Conservation (phyloP, 768 basidiomycete species). For the Auricularia sp. region DNA sequence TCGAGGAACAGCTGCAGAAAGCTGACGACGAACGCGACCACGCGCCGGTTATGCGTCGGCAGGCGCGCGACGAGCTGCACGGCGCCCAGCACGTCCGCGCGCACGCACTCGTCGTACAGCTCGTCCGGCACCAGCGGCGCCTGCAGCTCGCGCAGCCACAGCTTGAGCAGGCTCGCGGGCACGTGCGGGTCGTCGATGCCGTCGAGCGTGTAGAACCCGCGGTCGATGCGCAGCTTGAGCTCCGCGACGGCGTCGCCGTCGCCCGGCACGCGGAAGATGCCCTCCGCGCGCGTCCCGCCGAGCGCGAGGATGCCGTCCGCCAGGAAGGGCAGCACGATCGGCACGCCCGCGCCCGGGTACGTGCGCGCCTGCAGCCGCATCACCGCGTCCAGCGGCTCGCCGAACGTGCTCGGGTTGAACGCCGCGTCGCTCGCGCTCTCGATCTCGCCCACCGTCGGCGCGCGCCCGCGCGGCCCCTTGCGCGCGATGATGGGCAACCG, state of each 20-base stretch:
- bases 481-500: constrained; percentile 63
- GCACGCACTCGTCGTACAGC: constrained; percentile 84
- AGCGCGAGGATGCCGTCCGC: constrained; percentile 84
- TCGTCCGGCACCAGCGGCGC: constrained; percentile 89
- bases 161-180: constrained; percentile 79
- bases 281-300: constrained; percentile 75
- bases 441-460: constrained; percentile 74
- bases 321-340: constrained; percentile 89
- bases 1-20: constrained; percentile 85
- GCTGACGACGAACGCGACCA: constrained; percentile 79
- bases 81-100: constrained; percentile 54
- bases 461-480: constrained; percentile 80
- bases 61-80: constrained; percentile 65
- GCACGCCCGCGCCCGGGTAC: constrained; percentile 76
- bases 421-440: constrained; percentile 91
- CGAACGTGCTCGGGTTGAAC: constrained; percentile 90
- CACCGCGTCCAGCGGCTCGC: constrained; percentile 78
- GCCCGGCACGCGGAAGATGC: constrained; percentile 89
- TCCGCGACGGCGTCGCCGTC: constrained; percentile 86
- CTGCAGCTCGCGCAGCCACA: constrained; percentile 86
- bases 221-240: constrained; percentile 81
- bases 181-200: constrained; percentile 87
- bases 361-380: constrained; percentile 77
- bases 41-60: constrained; percentile 78
- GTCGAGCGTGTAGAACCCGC: constrained; percentile 83